Evolutionary conservation across 208 protist genomes (phyloP), one percentile per base, ranked within the genome.

Genomic region (Leishmania turanica): DNA sequence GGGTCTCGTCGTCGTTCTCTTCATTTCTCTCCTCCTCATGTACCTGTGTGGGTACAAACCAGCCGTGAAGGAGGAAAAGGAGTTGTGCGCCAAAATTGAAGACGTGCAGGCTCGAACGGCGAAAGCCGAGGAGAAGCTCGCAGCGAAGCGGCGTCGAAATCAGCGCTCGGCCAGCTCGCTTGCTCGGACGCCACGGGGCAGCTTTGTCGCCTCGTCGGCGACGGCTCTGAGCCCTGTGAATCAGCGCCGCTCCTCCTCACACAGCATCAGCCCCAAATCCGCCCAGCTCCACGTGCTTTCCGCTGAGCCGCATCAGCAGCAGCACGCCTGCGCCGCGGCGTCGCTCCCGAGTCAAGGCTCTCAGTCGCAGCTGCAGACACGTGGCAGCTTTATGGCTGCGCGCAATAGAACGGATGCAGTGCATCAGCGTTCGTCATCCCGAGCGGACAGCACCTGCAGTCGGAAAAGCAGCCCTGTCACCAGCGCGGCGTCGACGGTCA

Each of bases 11-110:
- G 53, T 64, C 17, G 40, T 70, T 8, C 62, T 85, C 24, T 62
- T 89, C 0, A 27, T 89, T 3, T 37, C 78, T 54, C 65, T 84
- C 24, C 65, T 89, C 9, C 47, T 87, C 40, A 31, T 81, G 47
- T 84, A 80, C 65, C 69, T 56, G 17, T 84, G 75, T 51, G 74
- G 54, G 8, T 64, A 79, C 68, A 54, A 68, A 45, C 21, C 42
- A 4, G 60, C 56, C 34, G n/a, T 49, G 68, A 37, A 54, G 77
- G 49, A 60, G 54, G 68, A 84, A 60, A 53, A 42, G 54, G 75
- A 27, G 75, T 65, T 79, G 74, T 68, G n/a, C 51, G 21, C 13
- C 37, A n/a, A 74, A 51, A 79, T 83, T n/a, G 47, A 76, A 54
- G 58, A 42, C 53, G 19, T 79, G 51, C 73, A 73, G 47, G 37